Percentiles rank a stretch among this genome's conserved stretches.
These are phyloP conservation scores for Lachancea thermotolerans DNA, from an alignment of 805 yeast species.

Conservation along the genomic window DNA sequence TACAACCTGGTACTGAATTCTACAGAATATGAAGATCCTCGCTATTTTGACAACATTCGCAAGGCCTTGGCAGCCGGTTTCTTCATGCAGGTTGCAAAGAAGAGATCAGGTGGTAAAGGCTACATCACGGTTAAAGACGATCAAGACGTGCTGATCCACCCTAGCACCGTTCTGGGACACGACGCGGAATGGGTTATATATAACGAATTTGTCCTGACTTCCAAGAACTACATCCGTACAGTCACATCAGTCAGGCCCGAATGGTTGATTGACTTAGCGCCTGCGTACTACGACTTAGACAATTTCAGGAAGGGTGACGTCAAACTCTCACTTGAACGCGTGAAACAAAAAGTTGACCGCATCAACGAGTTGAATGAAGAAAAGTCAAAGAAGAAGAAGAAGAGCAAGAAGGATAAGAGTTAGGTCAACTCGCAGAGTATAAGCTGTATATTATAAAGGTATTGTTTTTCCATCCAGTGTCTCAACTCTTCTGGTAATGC, in stretches of 20 bases:
- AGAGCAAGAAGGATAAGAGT: constrained; percentile 20
- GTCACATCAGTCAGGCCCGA: constrained; percentile 88
- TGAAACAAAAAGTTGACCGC: constrained; percentile 44
- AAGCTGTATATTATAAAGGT: not conserved
- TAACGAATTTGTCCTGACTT: constrained; percentile 90
- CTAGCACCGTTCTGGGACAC: constrained; percentile 82
- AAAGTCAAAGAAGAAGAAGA: constrained; percentile 16
- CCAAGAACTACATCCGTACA: constrained; percentile 89
- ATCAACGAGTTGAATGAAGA: constrained; percentile 31
- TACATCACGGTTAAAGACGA: constrained; percentile 90
- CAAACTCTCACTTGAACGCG: constrained; percentile 57
- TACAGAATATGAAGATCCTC: constrained; percentile 57
- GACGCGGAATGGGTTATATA: constrained; percentile 92
- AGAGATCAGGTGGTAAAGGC: constrained; percentile 72
- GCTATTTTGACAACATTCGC: constrained; percentile 71
- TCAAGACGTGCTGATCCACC: constrained; percentile 92
- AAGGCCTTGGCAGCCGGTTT: constrained; percentile 88
- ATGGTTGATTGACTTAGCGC: constrained; percentile 77
- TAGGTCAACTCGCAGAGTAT: not conserved
- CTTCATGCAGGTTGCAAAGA: constrained; percentile 97
- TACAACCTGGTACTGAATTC: constrained; percentile 67
- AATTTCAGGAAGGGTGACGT: constrained; percentile 69
- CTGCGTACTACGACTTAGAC: constrained; percentile 57
- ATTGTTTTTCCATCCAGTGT: not conserved
- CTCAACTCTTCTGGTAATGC: no score